Conservation (phyloP, 257 asterid species). For the Avicennia marina region DNA sequence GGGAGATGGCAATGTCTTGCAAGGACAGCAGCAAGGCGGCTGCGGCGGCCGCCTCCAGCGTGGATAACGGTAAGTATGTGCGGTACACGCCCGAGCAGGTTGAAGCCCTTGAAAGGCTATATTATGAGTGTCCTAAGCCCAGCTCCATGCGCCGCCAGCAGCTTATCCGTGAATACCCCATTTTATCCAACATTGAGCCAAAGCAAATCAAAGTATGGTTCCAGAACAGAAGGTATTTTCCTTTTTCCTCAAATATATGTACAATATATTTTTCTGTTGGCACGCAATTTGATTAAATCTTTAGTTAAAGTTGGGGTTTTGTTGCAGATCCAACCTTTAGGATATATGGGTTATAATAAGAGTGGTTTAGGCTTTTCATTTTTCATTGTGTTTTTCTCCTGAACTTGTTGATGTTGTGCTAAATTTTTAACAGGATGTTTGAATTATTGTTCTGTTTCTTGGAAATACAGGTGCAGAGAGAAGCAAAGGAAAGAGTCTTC, state of each 20-base stretch:
- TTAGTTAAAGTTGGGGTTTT: too few relatives aligned
- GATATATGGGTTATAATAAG: too few relatives aligned
- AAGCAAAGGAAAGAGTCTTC: slow-evolving; percentile 88
- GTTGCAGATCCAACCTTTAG: too few relatives aligned
- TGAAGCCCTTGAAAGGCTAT: slow-evolving; percentile 89
- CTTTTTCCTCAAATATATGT: not conserved
- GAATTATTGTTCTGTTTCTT: not conserved
- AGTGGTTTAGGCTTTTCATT: not conserved
- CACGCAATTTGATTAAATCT: too few relatives aligned
- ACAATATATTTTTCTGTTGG: too few relatives aligned
- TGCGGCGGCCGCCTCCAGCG: slow-evolving; percentile 10
- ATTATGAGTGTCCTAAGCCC: slow-evolving; percentile 87
- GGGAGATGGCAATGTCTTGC: slow-evolving; percentile 60
- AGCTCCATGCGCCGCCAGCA: slow-evolving; percentile 84
- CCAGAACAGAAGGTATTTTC: slow-evolving; percentile 72
- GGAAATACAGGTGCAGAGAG: slow-evolving; percentile 71
- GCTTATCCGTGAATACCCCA: slow-evolving; percentile 83
- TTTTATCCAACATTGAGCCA: slow-evolving; percentile 80
- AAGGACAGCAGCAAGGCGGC: slow-evolving; percentile 53
- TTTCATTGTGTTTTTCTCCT: not conserved
- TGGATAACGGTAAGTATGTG: slow-evolving; percentile 90
- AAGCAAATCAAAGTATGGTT: slow-evolving; percentile 97
- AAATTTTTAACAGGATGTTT: too few relatives aligned
- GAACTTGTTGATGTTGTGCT: too few relatives aligned
- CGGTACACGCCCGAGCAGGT: slow-evolving; percentile 91